A percentile compares a stretch with the other conserved stretches of the same genome.
Evolutionary conservation across 805 yeast genomes (phyloP).

Genomic region (Candida germanica): DNA sequence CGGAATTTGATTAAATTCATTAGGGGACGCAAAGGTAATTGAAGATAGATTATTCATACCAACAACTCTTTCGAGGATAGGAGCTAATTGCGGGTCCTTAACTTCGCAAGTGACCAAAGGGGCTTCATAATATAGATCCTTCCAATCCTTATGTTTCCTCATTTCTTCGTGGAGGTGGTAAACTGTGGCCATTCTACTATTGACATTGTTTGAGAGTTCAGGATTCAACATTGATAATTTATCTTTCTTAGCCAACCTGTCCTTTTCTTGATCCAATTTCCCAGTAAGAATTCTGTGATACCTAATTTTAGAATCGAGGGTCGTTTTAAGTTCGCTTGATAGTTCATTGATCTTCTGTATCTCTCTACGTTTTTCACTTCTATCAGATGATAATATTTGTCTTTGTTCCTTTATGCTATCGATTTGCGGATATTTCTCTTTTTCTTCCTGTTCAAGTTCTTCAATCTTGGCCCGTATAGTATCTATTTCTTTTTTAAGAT

Average conservation of each 20-base stretch:
- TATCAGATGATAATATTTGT: constrained; percentile 10
- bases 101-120: constrained; percentile 66
- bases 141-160: constrained; percentile 37
- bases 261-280: constrained; percentile 8
- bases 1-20: constrained; percentile 39
- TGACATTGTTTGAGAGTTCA: background rate
- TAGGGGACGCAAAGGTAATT: constrained; percentile 55
- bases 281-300: background rate
- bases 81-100: constrained; percentile 46
- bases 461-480: background rate
- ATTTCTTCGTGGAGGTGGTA: constrained; percentile 29
- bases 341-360: constrained; percentile 16
- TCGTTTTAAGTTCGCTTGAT: constrained; percentile 20
- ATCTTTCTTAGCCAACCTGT: constrained; percentile 9
- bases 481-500: constrained; percentile 9
- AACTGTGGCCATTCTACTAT: background rate
- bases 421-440: constrained; percentile 12
- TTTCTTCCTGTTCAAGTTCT: background rate
- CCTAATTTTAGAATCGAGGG: constrained; percentile 11
- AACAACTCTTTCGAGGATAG: constrained; percentile 56
- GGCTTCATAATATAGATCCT: constrained; percentile 60
- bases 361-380: constrained; percentile 13
- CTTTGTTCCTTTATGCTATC: constrained; percentile 7
- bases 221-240: constrained; percentile 1
- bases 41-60: constrained; percentile 55